A percentile compares a stretch with the other conserved stretches of the same genome.
These are phyloP conservation scores for Breviolum minutum DNA, from an alignment of 73 alveolate species.

Conservation along the genomic window DNA sequence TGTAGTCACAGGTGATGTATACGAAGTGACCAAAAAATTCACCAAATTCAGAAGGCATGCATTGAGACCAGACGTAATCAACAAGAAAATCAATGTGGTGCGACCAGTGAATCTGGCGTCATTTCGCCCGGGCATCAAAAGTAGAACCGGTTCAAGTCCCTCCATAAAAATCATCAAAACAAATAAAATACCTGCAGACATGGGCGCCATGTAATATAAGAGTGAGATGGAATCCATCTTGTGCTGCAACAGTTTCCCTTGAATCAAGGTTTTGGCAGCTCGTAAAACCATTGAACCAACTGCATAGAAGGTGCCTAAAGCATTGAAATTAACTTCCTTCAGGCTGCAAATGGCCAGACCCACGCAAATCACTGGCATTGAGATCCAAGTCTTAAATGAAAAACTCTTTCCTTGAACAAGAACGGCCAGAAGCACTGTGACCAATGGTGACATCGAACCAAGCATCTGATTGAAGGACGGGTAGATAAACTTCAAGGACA, in stretches of 20 bases:
- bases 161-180: conserved; percentile 53
- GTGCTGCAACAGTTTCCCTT: conserved; percentile 69
- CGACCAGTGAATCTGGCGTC: conserved; percentile 5
- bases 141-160: conserved; percentile 50
- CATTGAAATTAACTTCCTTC: conserved; percentile 71
- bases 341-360: conserved; percentile 75
- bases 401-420: conserved; percentile 38
- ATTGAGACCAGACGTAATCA: conserved; percentile 77
- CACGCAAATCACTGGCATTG: conserved; percentile 71
- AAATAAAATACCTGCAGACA: conserved; percentile 40
- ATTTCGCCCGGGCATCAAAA: neutral
- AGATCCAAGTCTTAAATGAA: conserved; percentile 67
- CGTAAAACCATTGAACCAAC: conserved; percentile 78
- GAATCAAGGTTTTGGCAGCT: conserved; percentile 72
- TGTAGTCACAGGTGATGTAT: conserved; percentile 50
- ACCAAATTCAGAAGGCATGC: conserved; percentile 88
- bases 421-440: conserved; percentile 77
- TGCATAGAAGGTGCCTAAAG: conserved; percentile 63
- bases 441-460: conserved; percentile 88
- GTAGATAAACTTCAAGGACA: conserved; percentile 72
- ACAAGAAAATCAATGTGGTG: conserved; percentile 1
- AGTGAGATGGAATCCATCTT: conserved; percentile 44
- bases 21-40: conserved; percentile 87
- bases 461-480: conserved; percentile 94
- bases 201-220: conserved; percentile 71